Conservation (phyloP, 1,139 yeast genomes). For the Magnusiomyces paraingens region DNA sequence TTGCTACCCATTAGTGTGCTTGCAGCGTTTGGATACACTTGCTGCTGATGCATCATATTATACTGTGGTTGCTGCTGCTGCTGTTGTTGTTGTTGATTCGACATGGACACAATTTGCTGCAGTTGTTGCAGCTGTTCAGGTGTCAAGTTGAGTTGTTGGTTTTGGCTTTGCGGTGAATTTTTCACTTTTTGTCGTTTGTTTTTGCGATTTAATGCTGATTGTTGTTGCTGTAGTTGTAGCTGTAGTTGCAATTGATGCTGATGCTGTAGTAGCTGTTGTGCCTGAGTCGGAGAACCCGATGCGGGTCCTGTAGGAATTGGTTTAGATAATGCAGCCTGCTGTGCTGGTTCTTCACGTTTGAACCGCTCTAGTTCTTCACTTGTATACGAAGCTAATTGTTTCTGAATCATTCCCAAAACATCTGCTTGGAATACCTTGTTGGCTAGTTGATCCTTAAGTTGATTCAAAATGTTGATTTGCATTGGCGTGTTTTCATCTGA, state of each 20-base stretch:
- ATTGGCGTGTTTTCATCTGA: constrained; percentile 36
- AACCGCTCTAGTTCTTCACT: constrained; percentile 27
- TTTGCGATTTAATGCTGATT: background rate
- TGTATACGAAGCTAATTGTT: constrained; percentile 35
- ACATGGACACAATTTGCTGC: constrained; percentile 8
- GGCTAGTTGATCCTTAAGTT: constrained; percentile 29
- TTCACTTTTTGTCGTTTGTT: background rate
- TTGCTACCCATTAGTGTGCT: background rate
- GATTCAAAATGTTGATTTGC: constrained; percentile 31
- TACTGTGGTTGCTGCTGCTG: constrained; percentile 21
- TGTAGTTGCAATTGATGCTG: background rate
- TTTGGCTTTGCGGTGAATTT: background rate
- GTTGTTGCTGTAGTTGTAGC: background rate
- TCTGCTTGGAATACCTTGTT: constrained; percentile 34
- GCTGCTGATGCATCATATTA: constrained; percentile 6
- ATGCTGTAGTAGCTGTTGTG: background rate
- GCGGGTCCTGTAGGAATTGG: constrained; percentile 20
- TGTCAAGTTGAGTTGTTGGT: constrained; percentile 1
- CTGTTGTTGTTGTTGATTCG: constrained; percentile 18
- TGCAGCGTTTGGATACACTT: background rate
- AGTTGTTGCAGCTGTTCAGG: constrained; percentile 10
- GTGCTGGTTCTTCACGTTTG: constrained; percentile 14
- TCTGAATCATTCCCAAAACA: constrained; percentile 37
- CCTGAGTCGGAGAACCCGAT: background rate
- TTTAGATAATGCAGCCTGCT: constrained; percentile 20